Percentiles rank a stretch among this genome's conserved stretches.
Evolutionary conservation across 768 basidiomycete genomes (phyloP).

Genomic region (Macrolepiota fuliginosa): DNA sequence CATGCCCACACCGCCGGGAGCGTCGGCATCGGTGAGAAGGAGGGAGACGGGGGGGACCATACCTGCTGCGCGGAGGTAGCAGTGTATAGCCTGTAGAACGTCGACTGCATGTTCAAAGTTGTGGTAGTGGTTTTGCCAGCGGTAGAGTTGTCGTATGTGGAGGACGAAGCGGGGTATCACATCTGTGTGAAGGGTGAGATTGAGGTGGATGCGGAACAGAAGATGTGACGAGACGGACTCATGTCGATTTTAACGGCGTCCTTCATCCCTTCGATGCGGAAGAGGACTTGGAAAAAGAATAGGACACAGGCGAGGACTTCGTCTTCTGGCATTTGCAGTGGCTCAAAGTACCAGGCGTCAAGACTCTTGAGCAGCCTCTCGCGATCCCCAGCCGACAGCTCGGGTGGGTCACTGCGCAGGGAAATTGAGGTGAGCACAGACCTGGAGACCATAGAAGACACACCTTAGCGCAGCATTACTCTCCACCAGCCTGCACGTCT

Average conservation of each 20-base stretch:
- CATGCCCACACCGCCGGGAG: constrained; percentile 34
- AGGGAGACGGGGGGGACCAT: constrained; percentile 78
- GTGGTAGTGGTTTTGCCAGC: constrained; percentile 91
- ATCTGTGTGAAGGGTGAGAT: constrained; percentile 38
- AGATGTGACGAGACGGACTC: constrained; percentile 39
- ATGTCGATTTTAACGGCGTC: constrained; percentile 56
- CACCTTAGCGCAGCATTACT: constrained; percentile 61
- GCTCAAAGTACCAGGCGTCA: constrained; percentile 88
- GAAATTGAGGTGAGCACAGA: not conserved
- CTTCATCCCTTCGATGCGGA: constrained; percentile 74
- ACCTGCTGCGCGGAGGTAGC: constrained; percentile 75
- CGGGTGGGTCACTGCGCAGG: constrained; percentile 40
- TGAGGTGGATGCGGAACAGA: constrained; percentile 15
- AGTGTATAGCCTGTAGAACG: constrained; percentile 90
- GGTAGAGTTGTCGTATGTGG: constrained; percentile 90
- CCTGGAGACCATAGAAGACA: constrained; percentile 21
- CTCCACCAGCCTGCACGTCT: constrained; percentile 45
- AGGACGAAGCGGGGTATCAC: constrained; percentile 77
- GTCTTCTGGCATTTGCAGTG: constrained; percentile 76
- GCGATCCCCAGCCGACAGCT: constrained; percentile 49
- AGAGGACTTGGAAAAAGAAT: constrained; percentile 84
- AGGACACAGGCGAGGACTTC: constrained; percentile 81
- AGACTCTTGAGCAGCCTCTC: constrained; percentile 63
- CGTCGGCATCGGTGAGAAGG: constrained; percentile 36
- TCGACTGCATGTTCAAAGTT: constrained; percentile 97